These are phyloP conservation scores for Fusarium anguioides DNA, from an alignment of 2,329 filamentous ascomycete genomes.

Conservation along the genomic window DNA sequence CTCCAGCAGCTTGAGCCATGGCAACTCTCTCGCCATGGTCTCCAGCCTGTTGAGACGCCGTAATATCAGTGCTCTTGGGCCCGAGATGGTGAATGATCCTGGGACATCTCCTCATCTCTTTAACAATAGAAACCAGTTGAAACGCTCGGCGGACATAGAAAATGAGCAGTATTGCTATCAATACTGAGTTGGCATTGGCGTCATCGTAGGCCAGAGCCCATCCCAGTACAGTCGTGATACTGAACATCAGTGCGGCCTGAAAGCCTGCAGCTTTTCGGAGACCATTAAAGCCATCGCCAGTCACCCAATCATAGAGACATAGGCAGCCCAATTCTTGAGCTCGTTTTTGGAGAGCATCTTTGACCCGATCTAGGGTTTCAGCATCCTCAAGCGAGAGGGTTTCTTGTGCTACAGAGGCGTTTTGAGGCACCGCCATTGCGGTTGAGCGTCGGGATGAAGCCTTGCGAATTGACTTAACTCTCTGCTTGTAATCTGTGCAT, in stretches of 20 bases:
- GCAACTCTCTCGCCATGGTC: not conserved
- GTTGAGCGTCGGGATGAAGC: fast-evolving
- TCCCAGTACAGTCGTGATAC: not conserved
- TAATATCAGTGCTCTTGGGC: fast-evolving
- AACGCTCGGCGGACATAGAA: fast-evolving
- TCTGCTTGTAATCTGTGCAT: not conserved
- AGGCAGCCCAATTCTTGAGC: not conserved
- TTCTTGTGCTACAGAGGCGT: fast-evolving
- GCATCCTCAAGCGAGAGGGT: fast-evolving
- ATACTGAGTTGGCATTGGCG: fast-evolving
- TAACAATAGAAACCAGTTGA: fast-evolving
- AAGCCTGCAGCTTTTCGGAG: not conserved
- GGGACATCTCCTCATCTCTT: not conserved
- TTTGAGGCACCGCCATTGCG: fast-evolving
- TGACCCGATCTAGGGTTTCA: fast-evolving
- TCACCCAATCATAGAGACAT: not conserved
- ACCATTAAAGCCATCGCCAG: not conserved
- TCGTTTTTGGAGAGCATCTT: fast-evolving
- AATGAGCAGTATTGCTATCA: fast-evolving
- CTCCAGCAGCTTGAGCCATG: not conserved
- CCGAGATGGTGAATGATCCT: not conserved
- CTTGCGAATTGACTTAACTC: not conserved
- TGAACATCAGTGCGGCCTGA: not conserved
- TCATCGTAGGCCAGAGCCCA: too few species aligned
- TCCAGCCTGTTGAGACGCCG: fast-evolving